Base-by-base conservation (phyloP, 257 asterid species). In the Echites panduratus region DNA sequence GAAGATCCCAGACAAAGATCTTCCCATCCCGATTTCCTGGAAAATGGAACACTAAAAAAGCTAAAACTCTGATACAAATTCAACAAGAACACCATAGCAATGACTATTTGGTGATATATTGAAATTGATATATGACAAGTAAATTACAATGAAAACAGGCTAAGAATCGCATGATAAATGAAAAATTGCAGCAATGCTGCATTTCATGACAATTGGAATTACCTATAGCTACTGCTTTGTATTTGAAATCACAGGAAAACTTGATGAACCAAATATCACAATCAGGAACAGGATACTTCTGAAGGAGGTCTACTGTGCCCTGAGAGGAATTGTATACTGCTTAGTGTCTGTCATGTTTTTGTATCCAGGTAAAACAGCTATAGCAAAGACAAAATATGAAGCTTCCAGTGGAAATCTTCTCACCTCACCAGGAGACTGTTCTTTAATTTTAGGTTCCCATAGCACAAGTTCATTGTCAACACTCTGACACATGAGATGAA, bases 381-480 rank as follows among this genome's bases (percentile, higher is more conserved):
- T 9, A 26, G 38, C 58, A 10, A 48, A 6, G 26, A 32, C 16
- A 44, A 47, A 35, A 70, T 70, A 32, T 12, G 19, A 26, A 50
- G 63, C 44, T 53, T 75, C 49, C 61, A 75, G 75, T 54, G 68
- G 56, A 62, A 14, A 48, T 72, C 47, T 26, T 73, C 92, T 86
- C 77, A 91, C 97, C 98, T 95, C 99, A 75, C 98, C 99, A 68
- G 97, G 95, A 71, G 97, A 88, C 50, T 91, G 95, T 72, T 91
- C 99, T 78, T 91, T 95, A 91, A 87, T 95, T 84, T 88, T 95
- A 22, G 97, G 97, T 80, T 95, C 99, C 99, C 99, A 95, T 76
- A 95, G 72, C 75, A 88, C 93, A 81, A 94, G 89, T 83, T 94
- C 99, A 69, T 87, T 91, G 82, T 94, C 99, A 75, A 94, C 99